Evolutionary conservation across 345 rosid genomes (phyloP), one percentile per base, ranked within the genome.

Genomic region (Ailanthus altissimus): DNA sequence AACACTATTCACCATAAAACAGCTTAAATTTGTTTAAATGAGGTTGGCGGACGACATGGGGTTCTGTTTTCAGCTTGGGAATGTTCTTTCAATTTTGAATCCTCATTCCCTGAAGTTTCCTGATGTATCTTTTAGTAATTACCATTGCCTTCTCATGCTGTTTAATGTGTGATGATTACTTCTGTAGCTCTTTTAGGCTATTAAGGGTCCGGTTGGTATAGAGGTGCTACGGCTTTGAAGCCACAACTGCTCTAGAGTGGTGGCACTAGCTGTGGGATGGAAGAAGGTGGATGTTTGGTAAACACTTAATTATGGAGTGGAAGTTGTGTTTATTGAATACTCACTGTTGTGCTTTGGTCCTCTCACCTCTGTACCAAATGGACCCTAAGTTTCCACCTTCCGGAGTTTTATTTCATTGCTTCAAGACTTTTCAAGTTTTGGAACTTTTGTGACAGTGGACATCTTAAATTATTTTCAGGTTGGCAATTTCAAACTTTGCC

Each of bases 401-500:
- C 3, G 26, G 16, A 18, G 64, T 8, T 13, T 54, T 26, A 26
- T 58, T 40, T 8, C 45, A 38, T 23, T 51, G 59, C 62, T 49
- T 20, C 5, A 9, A 54, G 11, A 8, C 38, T 32, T 69, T 40
- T n/a, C n/a, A n/a, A 40, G 50, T 49, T 54, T 20, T 40, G 11
- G 0, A 38, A 12, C 49, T 43, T 51, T 46, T 23, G 51, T 69
- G 47, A 5, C 20, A 5, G 10, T 60, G 12, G 45, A 25, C 51
- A 70, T 26, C 2, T 63, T 18, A 60, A 62, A 63, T 60, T 81
- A 5, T 42, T 79, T 76, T 78, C 82, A 94, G 97, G 97, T 54
- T 95, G 99, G 99, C 98, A 95, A 72, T 95, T 85, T 85, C 99
- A 95, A 80, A 78, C 71, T 60, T 90, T 92, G 68, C 97, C 94